phyloP scores from a whole-genome alignment of 495 filamentous ascomycete species.

The Lepidopterella palustris region DNA sequence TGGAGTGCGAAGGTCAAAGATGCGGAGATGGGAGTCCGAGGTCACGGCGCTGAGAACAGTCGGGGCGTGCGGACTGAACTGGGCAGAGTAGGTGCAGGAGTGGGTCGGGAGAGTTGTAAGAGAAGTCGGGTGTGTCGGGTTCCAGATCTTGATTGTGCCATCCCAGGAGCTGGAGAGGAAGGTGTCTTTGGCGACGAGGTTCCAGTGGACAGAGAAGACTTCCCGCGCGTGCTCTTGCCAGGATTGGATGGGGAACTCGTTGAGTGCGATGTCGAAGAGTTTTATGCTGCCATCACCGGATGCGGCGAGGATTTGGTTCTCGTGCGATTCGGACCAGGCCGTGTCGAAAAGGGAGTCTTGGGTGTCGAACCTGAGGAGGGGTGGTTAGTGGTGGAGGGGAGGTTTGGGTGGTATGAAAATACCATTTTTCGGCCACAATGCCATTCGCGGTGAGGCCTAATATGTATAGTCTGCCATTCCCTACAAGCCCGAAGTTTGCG shows the following conservation, averaged over 20 bases:
- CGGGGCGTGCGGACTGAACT: constrained; percentile 74
- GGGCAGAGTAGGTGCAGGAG: constrained; percentile 81
- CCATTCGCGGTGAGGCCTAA: constrained; percentile 73
- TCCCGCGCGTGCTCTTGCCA: constrained; percentile 92
- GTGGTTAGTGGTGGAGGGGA: not conserved
- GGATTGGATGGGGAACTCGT: constrained; percentile 73
- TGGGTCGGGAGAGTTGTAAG: constrained; percentile 80
- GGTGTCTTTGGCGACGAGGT: constrained; percentile 78
- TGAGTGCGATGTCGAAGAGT: constrained; percentile 74
- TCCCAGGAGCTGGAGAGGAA: constrained; percentile 92
- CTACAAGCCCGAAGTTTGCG: constrained; percentile 92
- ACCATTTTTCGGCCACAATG: constrained; percentile 75
- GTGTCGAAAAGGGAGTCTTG: constrained; percentile 94
- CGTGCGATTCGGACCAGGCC: constrained; percentile 88
- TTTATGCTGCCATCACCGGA: constrained; percentile 90
- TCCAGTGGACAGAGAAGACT: constrained; percentile 87
- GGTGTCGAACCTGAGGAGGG: constrained; percentile 67
- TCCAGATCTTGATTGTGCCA: constrained; percentile 89
- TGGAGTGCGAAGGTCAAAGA: constrained; percentile 86
- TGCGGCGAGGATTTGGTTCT: constrained; percentile 83
- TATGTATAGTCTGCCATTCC: constrained; percentile 84
- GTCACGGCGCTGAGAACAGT: constrained; percentile 73
- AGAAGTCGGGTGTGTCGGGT: constrained; percentile 61
- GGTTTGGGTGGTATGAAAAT: constrained; percentile 1
- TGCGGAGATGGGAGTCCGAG: constrained; percentile 74